phyloP scores from a whole-genome alignment of 129 eudicot species.

The Glebionis coronaria region DNA sequence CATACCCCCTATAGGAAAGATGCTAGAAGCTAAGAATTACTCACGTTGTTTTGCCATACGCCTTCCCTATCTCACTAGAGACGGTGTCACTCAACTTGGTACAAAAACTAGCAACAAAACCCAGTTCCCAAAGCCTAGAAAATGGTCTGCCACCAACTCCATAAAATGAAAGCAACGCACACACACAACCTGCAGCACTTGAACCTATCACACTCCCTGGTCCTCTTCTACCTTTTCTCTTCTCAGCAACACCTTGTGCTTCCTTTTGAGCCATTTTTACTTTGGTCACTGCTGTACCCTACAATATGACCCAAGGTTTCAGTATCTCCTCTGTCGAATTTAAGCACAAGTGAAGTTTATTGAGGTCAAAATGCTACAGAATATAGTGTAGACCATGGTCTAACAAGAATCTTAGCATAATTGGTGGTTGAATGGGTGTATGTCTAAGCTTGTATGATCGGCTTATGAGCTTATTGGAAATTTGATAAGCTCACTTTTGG shows the following conservation, averaged over 20 bases:
- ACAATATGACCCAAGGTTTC: conserved; percentile 2
- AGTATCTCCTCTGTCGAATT: conserved; percentile 1
- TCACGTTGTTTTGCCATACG: conserved; percentile 90
- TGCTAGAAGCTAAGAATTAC: conserved; percentile 28
- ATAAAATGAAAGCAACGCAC: conserved; percentile 82
- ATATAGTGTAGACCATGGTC: no score
- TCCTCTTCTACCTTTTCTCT: conserved; percentile 91
- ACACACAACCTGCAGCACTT: conserved; percentile 97
- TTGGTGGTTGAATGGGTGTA: background rate
- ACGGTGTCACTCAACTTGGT: conserved; percentile 97
- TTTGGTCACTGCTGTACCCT: conserved; percentile 96
- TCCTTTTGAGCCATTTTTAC: conserved; percentile 92
- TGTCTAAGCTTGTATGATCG: background rate
- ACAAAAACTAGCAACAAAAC: conserved; percentile 95
- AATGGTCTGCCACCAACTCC: conserved; percentile 66
- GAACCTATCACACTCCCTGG: conserved; percentile 96
- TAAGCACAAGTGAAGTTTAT: background rate
- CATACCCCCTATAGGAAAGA: background rate
- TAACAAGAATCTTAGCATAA: no score
- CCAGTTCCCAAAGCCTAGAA: conserved; percentile 77
- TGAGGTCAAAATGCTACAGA: no score
- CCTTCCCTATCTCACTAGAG: conserved; percentile 97
- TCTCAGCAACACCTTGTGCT: conserved; percentile 97
- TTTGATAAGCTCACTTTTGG: no score
- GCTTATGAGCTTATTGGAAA: background rate